These are phyloP conservation scores for Solanum virginianum DNA, from an alignment of 257 asterid genomes.

Conservation along the genomic window DNA sequence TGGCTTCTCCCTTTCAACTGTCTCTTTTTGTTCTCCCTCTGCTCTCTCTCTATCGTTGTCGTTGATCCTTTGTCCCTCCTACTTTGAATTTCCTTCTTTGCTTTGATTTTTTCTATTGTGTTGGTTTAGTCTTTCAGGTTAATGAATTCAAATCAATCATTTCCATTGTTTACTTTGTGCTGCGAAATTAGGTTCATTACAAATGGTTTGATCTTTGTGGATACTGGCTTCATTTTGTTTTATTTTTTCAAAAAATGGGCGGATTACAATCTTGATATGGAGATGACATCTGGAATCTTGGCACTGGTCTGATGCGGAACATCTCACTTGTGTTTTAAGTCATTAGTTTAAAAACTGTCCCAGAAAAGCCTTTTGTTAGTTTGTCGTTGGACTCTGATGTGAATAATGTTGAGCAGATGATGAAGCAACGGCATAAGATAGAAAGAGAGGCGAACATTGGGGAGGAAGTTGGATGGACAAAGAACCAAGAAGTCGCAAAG, in stretches of 20 bases:
- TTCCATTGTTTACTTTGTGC: too few relatives aligned
- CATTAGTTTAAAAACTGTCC: not conserved
- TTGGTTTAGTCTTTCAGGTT: too few relatives aligned
- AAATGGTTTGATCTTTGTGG: too few relatives aligned
- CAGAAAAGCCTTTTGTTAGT: not conserved
- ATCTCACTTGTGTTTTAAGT: not conserved
- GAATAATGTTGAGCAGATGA: constrained; percentile 48
- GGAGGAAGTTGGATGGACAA: constrained; percentile 94
- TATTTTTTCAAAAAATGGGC: not conserved
- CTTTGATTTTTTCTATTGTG: too few relatives aligned
- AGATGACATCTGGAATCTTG: not conserved
- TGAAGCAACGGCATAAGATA: constrained; percentile 91
- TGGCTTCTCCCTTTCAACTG: too few relatives aligned
- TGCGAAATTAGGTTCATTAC: too few relatives aligned
- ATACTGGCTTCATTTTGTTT: not conserved
- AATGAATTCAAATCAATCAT: too few relatives aligned
- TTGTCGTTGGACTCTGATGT: not conserved
- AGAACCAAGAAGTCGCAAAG: constrained; percentile 80
- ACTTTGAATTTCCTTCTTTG: too few relatives aligned
- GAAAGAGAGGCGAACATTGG: constrained; percentile 86
- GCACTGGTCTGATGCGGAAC: not conserved
- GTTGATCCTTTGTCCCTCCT: too few relatives aligned
- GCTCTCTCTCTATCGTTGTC: too few relatives aligned
- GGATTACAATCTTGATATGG: not conserved
- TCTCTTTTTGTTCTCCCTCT: too few relatives aligned